A percentile compares a stretch with the other conserved stretches of the same genome.
Conservation (phyloP, 805 yeast genomes). For the Lipomyces spencermartinsiae region DNA sequence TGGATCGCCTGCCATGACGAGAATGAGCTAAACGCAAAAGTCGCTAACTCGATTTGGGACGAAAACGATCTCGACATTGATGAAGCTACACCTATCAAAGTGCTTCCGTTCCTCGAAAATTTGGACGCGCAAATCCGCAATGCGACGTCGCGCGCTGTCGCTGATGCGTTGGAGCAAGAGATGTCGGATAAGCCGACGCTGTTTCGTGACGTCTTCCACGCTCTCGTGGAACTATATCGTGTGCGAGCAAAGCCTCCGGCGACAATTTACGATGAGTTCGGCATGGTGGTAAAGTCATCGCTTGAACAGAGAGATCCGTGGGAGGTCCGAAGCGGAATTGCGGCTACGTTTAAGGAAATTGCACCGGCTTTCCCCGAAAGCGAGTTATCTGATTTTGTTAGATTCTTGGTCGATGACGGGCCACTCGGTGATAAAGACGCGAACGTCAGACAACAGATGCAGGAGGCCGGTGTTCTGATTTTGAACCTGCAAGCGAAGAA, state of each 20-base stretch:
- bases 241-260: slow-evolving; percentile 73
- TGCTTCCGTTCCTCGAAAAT: slow-evolving; percentile 59
- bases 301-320: slow-evolving; percentile 73
- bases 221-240: slow-evolving; percentile 62
- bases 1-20: slow-evolving; percentile 82
- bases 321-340: slow-evolving; percentile 85
- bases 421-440: slow-evolving; percentile 79
- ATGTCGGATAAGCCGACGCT: slow-evolving; percentile 40
- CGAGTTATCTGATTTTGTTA: slow-evolving; percentile 59
- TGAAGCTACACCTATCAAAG: slow-evolving; percentile 49
- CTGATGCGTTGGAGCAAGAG: slow-evolving; percentile 57
- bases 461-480: slow-evolving; percentile 84
- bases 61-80: slow-evolving; percentile 67
- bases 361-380: slow-evolving; percentile 53
- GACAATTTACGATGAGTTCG: slow-evolving; percentile 79
- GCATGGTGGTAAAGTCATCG: slow-evolving; percentile 70
- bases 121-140: slow-evolving; percentile 71
- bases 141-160: slow-evolving; percentile 74
- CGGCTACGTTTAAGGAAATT: slow-evolving; percentile 65
- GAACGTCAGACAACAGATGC: slow-evolving; percentile 78
- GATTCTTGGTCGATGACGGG: slow-evolving; percentile 59
- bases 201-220: slow-evolving; percentile 49
- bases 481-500: slow-evolving; percentile 69
- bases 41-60: slow-evolving; percentile 85
- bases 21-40: slow-evolving; percentile 62